A percentile compares a stretch with the other conserved stretches of the same genome.
These are phyloP conservation scores for Pestalotiopsis sp. DNA, from an alignment of 2,329 filamentous ascomycete genomes.

Conservation along the genomic window DNA sequence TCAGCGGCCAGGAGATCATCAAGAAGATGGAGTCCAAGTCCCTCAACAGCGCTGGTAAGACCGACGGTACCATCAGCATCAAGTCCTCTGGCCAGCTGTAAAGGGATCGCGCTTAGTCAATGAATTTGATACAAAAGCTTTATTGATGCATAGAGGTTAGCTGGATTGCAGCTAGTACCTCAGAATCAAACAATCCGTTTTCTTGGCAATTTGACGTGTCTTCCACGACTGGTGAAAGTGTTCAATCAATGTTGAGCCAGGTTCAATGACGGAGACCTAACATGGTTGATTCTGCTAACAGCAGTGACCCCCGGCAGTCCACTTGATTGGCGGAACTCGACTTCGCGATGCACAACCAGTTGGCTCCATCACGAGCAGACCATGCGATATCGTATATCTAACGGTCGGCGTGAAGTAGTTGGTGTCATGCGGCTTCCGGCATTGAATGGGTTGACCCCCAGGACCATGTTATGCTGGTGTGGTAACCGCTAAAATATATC, in stretches of 20 bases:
- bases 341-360: background rate
- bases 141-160: background rate
- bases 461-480: background rate
- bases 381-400: background rate
- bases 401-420: background rate
- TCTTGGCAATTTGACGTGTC: background rate
- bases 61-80: conserved; percentile 62
- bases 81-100: background rate
- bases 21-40: conserved; percentile 37
- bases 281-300: background rate
- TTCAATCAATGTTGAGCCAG: background rate
- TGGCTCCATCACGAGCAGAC: background rate
- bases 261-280: background rate
- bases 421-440: background rate
- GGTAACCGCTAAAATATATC: background rate
- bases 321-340: background rate
- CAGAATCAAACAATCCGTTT: background rate
- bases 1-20: conserved; percentile 27
- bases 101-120: background rate
- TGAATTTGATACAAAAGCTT: background rate
- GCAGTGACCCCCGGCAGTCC: background rate
- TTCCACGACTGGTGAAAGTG: background rate
- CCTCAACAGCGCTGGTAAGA: conserved; percentile 58
- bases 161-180: background rate
- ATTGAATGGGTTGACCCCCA: background rate